Conservation (phyloP, 2,329 filamentous ascomycete species). For the Monilinia aucupariae region DNA sequence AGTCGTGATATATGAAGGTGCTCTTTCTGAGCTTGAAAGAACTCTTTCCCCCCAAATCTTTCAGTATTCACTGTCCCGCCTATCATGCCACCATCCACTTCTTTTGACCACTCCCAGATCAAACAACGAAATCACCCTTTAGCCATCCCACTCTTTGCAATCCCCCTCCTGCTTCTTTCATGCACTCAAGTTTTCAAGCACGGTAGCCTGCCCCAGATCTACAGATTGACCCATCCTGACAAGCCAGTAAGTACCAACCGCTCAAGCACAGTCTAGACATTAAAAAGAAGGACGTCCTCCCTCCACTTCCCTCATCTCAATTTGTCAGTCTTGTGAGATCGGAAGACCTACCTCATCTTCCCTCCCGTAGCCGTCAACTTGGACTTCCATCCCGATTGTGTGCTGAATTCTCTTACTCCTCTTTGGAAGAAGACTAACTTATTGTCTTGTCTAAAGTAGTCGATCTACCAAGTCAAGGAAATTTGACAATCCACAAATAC, state of each 20-base stretch:
- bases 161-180: background rate
- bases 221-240: slow-evolving; percentile 27
- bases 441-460: background rate
- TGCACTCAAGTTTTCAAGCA: background rate
- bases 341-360: slow-evolving; percentile 8
- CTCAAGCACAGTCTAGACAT: slow-evolving; percentile 15
- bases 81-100: background rate
- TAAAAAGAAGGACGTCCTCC: slow-evolving; percentile 25
- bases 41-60: background rate
- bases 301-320: slow-evolving; percentile 15
- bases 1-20: background rate
- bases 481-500: background rate
- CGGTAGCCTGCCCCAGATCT: slow-evolving; percentile 20
- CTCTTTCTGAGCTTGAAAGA: background rate
- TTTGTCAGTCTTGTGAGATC: slow-evolving; percentile 17
- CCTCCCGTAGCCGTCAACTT: background rate
- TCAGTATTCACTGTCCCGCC: background rate
- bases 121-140: background rate
- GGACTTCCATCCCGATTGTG: background rate
- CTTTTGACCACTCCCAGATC: background rate
- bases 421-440: background rate
- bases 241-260: slow-evolving; percentile 15
- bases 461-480: background rate
- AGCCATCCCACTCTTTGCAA: background rate
- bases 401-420: background rate